A percentile compares a stretch with the other conserved stretches of the same genome.
These are phyloP conservation scores for Diutina rugosa DNA, from an alignment of 1,139 yeast species.

Conservation along the genomic window DNA sequence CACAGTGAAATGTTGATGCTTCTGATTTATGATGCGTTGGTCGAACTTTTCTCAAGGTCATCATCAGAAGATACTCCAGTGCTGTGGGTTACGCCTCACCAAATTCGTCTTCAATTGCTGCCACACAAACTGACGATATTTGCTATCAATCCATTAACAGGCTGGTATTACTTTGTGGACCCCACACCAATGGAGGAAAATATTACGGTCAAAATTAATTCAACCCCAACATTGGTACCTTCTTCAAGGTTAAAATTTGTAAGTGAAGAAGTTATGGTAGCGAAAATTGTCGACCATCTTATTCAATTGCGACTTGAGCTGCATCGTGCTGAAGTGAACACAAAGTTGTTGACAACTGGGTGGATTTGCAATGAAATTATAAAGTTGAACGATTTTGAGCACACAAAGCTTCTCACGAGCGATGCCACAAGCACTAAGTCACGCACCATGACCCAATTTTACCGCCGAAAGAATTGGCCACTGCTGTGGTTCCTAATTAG, in stretches of 20 bases:
- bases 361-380: conserved; percentile 54
- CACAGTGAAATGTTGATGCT: conserved; percentile 23
- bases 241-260: conserved; percentile 10
- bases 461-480: conserved; percentile 60
- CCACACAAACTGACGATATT: conserved; percentile 23
- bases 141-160: conserved; percentile 34
- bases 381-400: conserved; percentile 27
- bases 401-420: conserved; percentile 7
- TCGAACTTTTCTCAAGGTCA: conserved; percentile 7
- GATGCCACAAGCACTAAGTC: conserved; percentile 9
- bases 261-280: conserved; percentile 20
- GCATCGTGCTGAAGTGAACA: conserved; percentile 36
- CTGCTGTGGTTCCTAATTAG: conserved; percentile 54
- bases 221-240: conserved; percentile 1
- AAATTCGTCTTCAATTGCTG: conserved; percentile 21
- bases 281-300: conserved; percentile 23
- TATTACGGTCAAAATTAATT: conserved; percentile 21
- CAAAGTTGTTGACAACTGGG: conserved; percentile 47
- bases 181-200: conserved; percentile 29
- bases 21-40: conserved; percentile 10
- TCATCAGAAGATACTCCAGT: conserved; percentile 3
- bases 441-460: conserved; percentile 25
- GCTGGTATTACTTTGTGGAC: conserved; percentile 29
- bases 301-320: conserved; percentile 40
- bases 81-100: conserved; percentile 17